Conservation (phyloP, 208 protist species). For the Leishmania major region DNA sequence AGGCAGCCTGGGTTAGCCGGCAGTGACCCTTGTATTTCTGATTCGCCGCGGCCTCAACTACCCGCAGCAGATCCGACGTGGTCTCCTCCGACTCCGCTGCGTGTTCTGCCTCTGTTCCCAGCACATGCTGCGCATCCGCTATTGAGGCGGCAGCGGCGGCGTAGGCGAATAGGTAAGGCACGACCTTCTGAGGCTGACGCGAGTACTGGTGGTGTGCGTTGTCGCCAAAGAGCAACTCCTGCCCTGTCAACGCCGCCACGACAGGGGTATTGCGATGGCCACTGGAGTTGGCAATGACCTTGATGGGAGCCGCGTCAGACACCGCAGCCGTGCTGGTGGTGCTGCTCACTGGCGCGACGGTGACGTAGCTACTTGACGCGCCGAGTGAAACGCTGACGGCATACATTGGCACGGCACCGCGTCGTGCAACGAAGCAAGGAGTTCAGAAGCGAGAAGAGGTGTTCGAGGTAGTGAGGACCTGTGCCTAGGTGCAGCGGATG, state of each 20-base stretch:
- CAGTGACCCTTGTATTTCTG: slow-evolving; percentile 67
- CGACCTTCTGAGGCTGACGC: slow-evolving; percentile 70
- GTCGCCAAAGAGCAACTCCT: slow-evolving; percentile 83
- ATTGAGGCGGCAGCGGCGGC: slow-evolving; percentile 58
- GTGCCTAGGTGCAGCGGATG: background rate
- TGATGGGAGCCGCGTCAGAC: slow-evolving; percentile 36
- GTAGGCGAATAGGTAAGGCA: slow-evolving; percentile 83
- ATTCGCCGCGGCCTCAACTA: slow-evolving; percentile 47
- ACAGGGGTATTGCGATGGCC: slow-evolving; percentile 79
- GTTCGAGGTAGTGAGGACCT: background rate
- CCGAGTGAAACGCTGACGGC: slow-evolving; percentile 87
- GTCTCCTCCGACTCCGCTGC: slow-evolving; percentile 12
- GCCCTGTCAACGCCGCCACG: slow-evolving; percentile 68
- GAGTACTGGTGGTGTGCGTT: slow-evolving; percentile 69
- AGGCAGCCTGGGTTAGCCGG: slow-evolving; percentile 33
- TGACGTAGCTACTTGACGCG: slow-evolving; percentile 70
- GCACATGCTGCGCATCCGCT: slow-evolving; percentile 23
- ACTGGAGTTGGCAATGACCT: slow-evolving; percentile 75
- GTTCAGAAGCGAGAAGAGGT: background rate
- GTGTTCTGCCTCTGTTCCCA: background rate
- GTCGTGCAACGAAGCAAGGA: background rate
- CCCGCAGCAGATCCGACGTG: slow-evolving; percentile 34
- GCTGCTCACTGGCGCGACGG: slow-evolving; percentile 51
- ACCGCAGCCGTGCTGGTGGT: slow-evolving; percentile 7
- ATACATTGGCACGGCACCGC: slow-evolving; percentile 41